Evolutionary conservation across 78 protist species (phyloP).

Genomic region (slime mould (Dictyostelium discoideum)): DNA sequence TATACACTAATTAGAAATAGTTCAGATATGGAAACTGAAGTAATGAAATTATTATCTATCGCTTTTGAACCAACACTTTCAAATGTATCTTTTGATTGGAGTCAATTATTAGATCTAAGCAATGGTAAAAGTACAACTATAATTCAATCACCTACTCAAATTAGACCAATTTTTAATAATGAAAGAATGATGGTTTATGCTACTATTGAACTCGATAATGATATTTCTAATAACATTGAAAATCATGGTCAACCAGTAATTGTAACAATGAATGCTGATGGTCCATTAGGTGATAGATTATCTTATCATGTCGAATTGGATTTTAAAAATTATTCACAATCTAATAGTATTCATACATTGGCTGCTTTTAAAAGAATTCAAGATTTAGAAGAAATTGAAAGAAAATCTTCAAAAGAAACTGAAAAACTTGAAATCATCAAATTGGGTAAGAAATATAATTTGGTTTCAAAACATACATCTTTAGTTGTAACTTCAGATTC

Average conservation of each 20-base stretch:
- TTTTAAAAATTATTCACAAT: neutral
- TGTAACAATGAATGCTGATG: constrained; percentile 15
- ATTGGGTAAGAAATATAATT: constrained; percentile 12
- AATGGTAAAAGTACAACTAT: neutral
- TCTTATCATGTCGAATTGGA: neutral
- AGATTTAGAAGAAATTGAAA: constrained; percentile 40
- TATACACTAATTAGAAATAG: constrained; percentile 25
- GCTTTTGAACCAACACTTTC: constrained; percentile 60
- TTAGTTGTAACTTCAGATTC: constrained; percentile 30
- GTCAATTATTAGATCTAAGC: neutral
- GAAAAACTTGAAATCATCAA: constrained; percentile 20
- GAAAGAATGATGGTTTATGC: constrained; percentile 68
- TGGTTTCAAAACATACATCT: constrained; percentile 59
- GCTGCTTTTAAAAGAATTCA: constrained; percentile 24
- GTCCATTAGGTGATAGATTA: constrained; percentile 25
- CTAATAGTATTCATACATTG: constrained; percentile 16
- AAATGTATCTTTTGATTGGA: constrained; percentile 48
- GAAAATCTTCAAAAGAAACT: neutral
- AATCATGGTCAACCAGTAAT: neutral
- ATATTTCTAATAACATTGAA: neutral
- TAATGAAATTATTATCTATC: constrained; percentile 27
- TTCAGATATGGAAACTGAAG: constrained; percentile 18
- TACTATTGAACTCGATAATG: neutral
- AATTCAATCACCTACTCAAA: constrained; percentile 3
- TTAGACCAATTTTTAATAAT: constrained; percentile 36